Conservation (phyloP, 257 asterid genomes). For the Solanum chaucha region DNA sequence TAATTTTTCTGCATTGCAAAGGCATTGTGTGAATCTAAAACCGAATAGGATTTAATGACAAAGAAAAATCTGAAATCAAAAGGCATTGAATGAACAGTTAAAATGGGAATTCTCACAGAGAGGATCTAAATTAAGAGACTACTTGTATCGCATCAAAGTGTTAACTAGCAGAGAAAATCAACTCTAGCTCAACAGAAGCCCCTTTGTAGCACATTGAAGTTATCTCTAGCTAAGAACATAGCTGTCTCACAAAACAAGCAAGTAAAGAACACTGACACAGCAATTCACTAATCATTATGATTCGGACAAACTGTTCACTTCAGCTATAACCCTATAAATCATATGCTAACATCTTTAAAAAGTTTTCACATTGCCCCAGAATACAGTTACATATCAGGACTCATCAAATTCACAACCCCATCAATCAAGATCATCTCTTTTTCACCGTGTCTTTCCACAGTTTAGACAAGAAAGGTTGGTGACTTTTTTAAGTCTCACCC, state of each 20-base stretch:
- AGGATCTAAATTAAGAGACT: background rate
- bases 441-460: background rate
- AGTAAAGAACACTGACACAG: background rate
- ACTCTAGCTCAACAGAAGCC: background rate
- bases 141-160: background rate
- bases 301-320: background rate
- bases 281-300: background rate
- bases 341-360: background rate
- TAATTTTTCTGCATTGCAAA: conserved; percentile 46
- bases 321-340: background rate
- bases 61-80: background rate
- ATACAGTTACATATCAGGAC: background rate
- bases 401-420: background rate
- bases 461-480: background rate
- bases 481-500: background rate
- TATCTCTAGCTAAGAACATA: background rate
- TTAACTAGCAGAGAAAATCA: background rate
- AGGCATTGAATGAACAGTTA: background rate
- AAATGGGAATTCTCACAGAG: background rate
- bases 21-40: background rate
- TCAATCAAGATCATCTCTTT: background rate
- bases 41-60: background rate
- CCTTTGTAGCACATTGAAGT: background rate
- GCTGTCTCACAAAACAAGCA: background rate
- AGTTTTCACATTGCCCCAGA: background rate